These are phyloP conservation scores for Pholiota conissans DNA, from an alignment of 768 basidiomycete genomes.

Conservation along the genomic window DNA sequence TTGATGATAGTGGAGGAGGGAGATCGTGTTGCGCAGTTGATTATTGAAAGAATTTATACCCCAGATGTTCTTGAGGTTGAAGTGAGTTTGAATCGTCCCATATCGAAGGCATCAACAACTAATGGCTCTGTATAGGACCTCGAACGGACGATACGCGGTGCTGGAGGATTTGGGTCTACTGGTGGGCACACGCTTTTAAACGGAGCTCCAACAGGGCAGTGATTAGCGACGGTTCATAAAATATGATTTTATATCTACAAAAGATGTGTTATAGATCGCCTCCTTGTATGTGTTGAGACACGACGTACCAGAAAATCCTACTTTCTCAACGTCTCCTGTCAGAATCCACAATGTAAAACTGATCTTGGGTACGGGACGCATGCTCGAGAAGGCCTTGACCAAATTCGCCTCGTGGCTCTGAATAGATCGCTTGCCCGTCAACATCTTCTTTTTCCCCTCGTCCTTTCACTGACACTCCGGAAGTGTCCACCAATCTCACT, in stretches of 20 bases:
- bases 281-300: not conserved
- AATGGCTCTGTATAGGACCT: conserved; percentile 54
- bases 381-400: conserved; percentile 50
- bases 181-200: conserved; percentile 72
- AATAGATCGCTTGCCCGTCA: conserved; percentile 22
- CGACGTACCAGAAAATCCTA: not conserved
- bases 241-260: not conserved
- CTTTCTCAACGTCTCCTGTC: conserved; percentile 29
- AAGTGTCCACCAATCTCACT: conserved; percentile 61
- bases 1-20: conserved; percentile 74
- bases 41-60: conserved; percentile 87
- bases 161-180: conserved; percentile 92
- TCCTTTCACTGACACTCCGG: conserved; percentile 29
- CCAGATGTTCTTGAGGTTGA: conserved; percentile 86
- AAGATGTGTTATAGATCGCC: not conserved
- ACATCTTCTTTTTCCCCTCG: conserved; percentile 41
- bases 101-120: conserved; percentile 1
- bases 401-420: conserved; percentile 20
- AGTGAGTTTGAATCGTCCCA: conserved; percentile 42
- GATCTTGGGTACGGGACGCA: conserved; percentile 49
- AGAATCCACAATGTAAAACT: conserved; percentile 65
- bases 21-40: conserved; percentile 94
- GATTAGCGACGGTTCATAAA: not conserved
- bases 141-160: conserved; percentile 82
- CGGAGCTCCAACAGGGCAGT: conserved; percentile 3